phyloP scores from a whole-genome alignment of 164 flowering plant species.

The Dillenia turbinata region DNA sequence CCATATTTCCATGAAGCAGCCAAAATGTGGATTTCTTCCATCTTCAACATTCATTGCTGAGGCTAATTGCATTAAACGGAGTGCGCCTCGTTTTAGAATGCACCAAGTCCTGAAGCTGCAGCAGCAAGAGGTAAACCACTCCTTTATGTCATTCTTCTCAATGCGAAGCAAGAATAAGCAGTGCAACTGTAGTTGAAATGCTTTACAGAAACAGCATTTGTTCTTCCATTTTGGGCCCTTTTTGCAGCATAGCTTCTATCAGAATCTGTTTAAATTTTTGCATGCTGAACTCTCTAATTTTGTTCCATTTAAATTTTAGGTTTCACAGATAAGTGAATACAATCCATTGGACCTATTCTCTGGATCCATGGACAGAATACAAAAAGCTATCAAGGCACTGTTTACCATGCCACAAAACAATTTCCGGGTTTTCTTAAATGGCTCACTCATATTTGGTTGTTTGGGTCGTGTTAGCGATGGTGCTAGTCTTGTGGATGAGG shows the following conservation, averaged over 20 bases:
- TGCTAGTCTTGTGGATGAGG: constrained; percentile 20
- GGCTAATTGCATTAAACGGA: constrained; percentile 55
- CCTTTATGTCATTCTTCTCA: neutral
- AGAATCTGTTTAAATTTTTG: neutral
- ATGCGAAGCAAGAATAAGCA: neutral
- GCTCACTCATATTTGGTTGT: constrained; percentile 68
- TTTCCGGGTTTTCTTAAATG: constrained; percentile 80
- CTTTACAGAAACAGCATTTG: no score
- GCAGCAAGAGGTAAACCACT: constrained; percentile 52
- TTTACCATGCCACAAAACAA: constrained; percentile 83
- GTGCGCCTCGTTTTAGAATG: constrained; percentile 65
- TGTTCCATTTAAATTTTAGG: constrained; percentile 35
- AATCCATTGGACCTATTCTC: constrained; percentile 88
- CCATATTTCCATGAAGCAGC: constrained; percentile 41
- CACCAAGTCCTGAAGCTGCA: constrained; percentile 81
- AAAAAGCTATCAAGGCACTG: constrained; percentile 63
- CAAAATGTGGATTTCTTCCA: constrained; percentile 97
- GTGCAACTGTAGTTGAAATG: no score
- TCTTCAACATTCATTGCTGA: constrained; percentile 61
- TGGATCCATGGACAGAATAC: constrained; percentile 59
- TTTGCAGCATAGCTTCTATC: no score
- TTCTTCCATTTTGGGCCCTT: no score
- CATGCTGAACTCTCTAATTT: neutral
- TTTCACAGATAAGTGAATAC: constrained; percentile 67
- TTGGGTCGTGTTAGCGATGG: constrained; percentile 47